These are phyloP conservation scores for Dendrobium chrysotoxum DNA, from an alignment of 106 monocot species.

Conservation along the genomic window DNA sequence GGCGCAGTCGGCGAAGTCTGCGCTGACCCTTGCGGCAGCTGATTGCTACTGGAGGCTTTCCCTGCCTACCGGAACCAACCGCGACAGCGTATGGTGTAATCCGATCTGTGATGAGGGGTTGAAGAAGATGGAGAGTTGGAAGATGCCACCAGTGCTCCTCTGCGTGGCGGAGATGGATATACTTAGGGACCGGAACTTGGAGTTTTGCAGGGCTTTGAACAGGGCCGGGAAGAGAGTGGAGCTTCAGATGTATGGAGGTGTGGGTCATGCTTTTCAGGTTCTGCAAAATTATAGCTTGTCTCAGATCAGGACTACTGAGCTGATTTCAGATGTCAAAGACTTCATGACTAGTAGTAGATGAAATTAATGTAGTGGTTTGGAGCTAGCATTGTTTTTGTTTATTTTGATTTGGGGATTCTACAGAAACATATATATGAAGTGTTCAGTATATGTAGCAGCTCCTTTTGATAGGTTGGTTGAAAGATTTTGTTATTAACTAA, in stretches of 20 bases:
- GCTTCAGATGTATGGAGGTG: slow-evolving; percentile 37
- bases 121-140: neutral
- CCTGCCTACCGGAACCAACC: slow-evolving; percentile 37
- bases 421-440: too few relatives aligned
- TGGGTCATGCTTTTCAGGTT: slow-evolving; percentile 84
- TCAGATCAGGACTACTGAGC: slow-evolving; percentile 39
- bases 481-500: too few relatives aligned
- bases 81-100: slow-evolving; percentile 72
- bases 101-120: slow-evolving; percentile 21
- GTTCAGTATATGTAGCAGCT: too few relatives aligned
- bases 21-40: slow-evolving; percentile 40
- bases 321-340: slow-evolving; percentile 44
- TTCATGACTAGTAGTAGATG: neutral
- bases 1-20: slow-evolving; percentile 40
- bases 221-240: slow-evolving; percentile 48
- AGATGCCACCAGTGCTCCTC: slow-evolving; percentile 35
- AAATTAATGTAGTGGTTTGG: too few relatives aligned
- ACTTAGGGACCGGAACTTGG: slow-evolving; percentile 57
- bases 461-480: too few relatives aligned
- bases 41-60: slow-evolving; percentile 81
- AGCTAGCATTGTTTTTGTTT: too few relatives aligned
- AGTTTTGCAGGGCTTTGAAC: slow-evolving; percentile 47
- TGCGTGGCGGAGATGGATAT: slow-evolving; percentile 64
- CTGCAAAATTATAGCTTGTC: slow-evolving; percentile 36
- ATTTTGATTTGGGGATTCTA: too few relatives aligned